phyloP scores from a whole-genome alignment of 163 green algal genomes.

The Chloromonas sp. region DNA sequence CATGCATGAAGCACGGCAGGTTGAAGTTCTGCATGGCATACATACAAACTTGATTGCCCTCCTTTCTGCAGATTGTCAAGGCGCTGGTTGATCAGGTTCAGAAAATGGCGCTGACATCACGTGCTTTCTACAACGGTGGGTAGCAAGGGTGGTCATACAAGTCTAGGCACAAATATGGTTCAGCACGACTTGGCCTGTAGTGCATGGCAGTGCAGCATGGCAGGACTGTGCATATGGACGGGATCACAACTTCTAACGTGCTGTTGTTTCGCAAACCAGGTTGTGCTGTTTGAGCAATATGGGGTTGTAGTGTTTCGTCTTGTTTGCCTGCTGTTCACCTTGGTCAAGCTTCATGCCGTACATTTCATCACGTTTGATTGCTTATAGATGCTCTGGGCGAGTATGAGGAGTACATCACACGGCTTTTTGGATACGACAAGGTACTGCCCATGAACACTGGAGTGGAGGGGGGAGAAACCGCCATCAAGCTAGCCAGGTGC shows the following conservation, averaged over 20 bases:
- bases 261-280: too few relatives aligned
- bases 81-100: constrained; percentile 73
- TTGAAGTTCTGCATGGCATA: too few relatives aligned
- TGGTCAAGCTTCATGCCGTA: too few relatives aligned
- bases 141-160: neutral
- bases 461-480: constrained; percentile 88
- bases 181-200: too few relatives aligned
- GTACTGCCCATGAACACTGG: constrained; percentile 95
- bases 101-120: constrained; percentile 77
- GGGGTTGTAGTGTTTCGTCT: neutral
- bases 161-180: too few relatives aligned
- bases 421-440: constrained; percentile 92
- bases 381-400: constrained; percentile 76
- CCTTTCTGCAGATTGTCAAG: constrained; percentile 61
- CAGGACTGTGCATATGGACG: too few relatives aligned
- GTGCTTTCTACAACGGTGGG: constrained; percentile 88
- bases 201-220: too few relatives aligned
- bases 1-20: too few relatives aligned
- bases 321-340: neutral
- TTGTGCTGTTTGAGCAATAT: too few relatives aligned
- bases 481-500: constrained; percentile 82
- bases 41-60: too few relatives aligned
- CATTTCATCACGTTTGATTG: neutral
- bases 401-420: constrained; percentile 91
- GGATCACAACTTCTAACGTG: too few relatives aligned